Base-by-base conservation (phyloP, 2,329 filamentous ascomycete genomes). In the Knoxdaviesia capensis region DNA sequence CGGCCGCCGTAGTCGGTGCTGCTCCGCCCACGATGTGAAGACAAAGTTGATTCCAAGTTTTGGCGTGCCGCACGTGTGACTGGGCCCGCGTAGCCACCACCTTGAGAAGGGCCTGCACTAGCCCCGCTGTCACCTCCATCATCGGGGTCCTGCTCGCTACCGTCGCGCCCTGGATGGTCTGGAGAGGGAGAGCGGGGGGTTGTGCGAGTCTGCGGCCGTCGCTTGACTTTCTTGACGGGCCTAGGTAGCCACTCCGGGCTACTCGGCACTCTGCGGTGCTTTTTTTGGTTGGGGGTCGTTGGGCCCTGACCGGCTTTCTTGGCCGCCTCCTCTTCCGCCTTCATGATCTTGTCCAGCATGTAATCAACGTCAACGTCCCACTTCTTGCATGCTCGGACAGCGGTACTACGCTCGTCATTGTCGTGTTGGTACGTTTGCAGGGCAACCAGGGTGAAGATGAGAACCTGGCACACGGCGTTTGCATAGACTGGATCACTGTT, bases 401-500 rank as follows among this genome's bases (percentile, higher is more conserved):
- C 39, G 5, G 8, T 28, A 10, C 8, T 6, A n/a, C 31, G 39
- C 7, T 41, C 39, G 7, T 2, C 39, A n/a, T 41, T 31, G 34
- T 41, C 7, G 8, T 41, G 7, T 6, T 10, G 7, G 28, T n/a
- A n/a, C 7, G 39, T 9, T 7, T 30, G 20, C 6, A 41, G 31
- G 31, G 39, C 32, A 30, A 41, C 28, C 9, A 41, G 6, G 6
- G 32, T 41, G 29, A 41, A 41, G 52, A 52, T n/a, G 58, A 41
- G 28, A 9, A 35, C 7, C 31, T 44, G 38, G 10, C 38, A 8
- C 28, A 41, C 34, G 36, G 34, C 34, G 11, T 10, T 41, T 6
- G 6, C n/a, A 28, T 10, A 41, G 9, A 34, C n/a, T 8, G 29
- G 9, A 31, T 41, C 38, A 9, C 9, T 30, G 30, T 44, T 20